Evolutionary conservation across 768 basidiomycete genomes (phyloP), one percentile per base, ranked within the genome.

Genomic region (Auricularia cornea): DNA sequence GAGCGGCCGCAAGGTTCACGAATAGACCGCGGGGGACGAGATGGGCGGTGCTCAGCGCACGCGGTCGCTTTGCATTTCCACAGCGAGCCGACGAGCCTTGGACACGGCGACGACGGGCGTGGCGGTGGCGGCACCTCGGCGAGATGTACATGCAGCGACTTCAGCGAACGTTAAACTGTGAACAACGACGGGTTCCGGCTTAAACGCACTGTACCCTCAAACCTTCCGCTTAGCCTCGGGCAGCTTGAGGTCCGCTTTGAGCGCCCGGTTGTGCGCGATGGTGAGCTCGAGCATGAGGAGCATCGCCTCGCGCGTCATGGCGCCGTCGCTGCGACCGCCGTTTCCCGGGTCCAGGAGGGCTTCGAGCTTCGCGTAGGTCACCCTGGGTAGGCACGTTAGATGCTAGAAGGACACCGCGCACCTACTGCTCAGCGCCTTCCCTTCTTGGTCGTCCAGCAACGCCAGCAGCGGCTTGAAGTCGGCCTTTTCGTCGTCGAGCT

Each of bases 301-400:
- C 41, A 77, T 75, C n/a, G 79, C 74, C 59, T 78, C 77, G 32
- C 77, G 18, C 10, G 16, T 23, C 2, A 20, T 10, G 1, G 30
- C 8, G n/a, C 29, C 2, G 5, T 29, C 35, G 16, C 26, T 60
- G 6, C 11, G 18, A 11, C 38, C 16, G 1, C 16, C n/a, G 12
- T 48, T 32, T 20, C 52, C 30, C n/a, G 68, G 69, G 2, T 59
- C 63, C 18, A 76, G 64, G 62, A 70, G 74, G 2, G 68, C 68
- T 66, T 83, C 82, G 4, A 87, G 73, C 66, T 85, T 82, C 0
- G 79, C 79, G 75, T 20, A 73, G 71, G 3, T 76, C 70, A 28
- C 83, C 76, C 59, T 78, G 76, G 1, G 72, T 67, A 59, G 81
- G 79, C 0, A 78, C 75, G 2, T 75, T 72, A 20, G 79, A 23